These are phyloP conservation scores for Dryas drummondii DNA, from an alignment of 306 rosid species.

Conservation along the genomic window DNA sequence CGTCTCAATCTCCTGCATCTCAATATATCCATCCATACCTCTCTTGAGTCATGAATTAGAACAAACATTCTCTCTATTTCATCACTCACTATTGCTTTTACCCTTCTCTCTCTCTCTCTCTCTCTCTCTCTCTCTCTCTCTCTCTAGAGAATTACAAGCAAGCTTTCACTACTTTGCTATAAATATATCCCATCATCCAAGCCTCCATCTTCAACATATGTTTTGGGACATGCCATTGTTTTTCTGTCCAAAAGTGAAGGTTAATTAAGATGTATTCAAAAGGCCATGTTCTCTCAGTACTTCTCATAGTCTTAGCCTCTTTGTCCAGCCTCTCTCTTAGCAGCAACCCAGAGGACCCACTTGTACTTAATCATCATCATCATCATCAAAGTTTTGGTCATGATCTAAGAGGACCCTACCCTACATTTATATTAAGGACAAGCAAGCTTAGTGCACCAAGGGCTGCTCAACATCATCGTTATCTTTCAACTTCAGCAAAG, in stretches of 20 bases:
- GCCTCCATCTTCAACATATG: background rate
- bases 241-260: background rate
- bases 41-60: conserved; percentile 11
- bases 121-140: background rate
- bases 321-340: conserved; percentile 32
- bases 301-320: conserved; percentile 30
- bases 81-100: background rate
- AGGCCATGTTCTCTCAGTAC: conserved; percentile 5
- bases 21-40: conserved; percentile 6
- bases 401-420: background rate
- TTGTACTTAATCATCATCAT: conserved; percentile 9
- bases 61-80: conserved; percentile 3
- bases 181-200: background rate
- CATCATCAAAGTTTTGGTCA: background rate
- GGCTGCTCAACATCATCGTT: background rate
- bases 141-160: background rate
- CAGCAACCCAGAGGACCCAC: conserved; percentile 3
- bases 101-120: conserved; percentile 6
- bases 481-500: conserved; percentile 3
- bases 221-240: background rate
- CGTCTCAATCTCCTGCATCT: conserved; percentile 27
- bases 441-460: background rate
- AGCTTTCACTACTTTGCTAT: conserved; percentile 10
- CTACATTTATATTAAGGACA: background rate
- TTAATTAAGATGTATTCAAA: conserved; percentile 1